Evolutionary conservation across 192 early-diverging fungal genomes (phyloP), one percentile per base, ranked within the genome.

Genomic region (Linnemannia zychae): DNA sequence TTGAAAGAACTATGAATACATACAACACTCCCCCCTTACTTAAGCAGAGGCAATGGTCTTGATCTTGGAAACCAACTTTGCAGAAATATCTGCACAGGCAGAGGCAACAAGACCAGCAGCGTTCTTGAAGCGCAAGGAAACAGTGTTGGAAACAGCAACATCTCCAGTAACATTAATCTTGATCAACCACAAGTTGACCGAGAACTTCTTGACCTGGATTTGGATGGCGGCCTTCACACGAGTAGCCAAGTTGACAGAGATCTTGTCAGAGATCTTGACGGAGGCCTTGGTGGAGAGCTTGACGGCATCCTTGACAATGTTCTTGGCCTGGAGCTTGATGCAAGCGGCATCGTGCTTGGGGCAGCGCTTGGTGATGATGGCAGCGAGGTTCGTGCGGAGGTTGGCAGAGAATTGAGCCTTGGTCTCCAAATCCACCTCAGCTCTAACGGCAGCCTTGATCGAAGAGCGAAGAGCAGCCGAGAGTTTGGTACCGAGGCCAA

Each of bases 171-270:
- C 67, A 20, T 69, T 36, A 24, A 69, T 40, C 37, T 69, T 69
- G 67, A 69, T 37, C 34, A 69, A 36, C 67, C 67, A 69, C 34
- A 69, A 40, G 67, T 69, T 69, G 20, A 69, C 34, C 67, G 67
- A 69, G 22, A 69, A 69, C 67, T 40, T 36, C 67, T 69, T 69
- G 38, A 36, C 67, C 36, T 69, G 38, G 67, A 40, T 40, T 37
- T 69, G 34, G 18, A 69, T 69, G 20, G 67, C 67, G 2, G 34
- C 67, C 34, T 69, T 69, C 20, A 69, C 38, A 20, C n/a, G 18
- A 2, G 34, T 40, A 15, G 18, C 38, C 37, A 69, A 20, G 38
- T 37, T 36, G 20, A 40, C 36, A 7, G 38, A 40, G 67, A 69
- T 40, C 37, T 69, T 69, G 67, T 36, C 38, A 3, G 67, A 69